Percentiles rank a stretch among this genome's conserved stretches.
These are phyloP conservation scores for Lentinula sp. DNA, from an alignment of 768 basidiomycete genomes.

Conservation along the genomic window DNA sequence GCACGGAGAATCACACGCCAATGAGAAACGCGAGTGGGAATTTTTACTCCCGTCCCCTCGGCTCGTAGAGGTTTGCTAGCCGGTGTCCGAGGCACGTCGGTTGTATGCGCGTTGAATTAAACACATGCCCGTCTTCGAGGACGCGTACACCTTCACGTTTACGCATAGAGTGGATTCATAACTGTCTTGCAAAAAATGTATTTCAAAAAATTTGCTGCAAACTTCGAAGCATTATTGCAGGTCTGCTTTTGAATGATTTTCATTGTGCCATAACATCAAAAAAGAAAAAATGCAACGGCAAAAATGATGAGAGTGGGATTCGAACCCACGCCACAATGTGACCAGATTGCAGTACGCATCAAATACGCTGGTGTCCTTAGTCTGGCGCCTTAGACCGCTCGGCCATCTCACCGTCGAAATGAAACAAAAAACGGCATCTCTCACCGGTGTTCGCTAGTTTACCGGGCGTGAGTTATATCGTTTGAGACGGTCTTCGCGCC, in stretches of 20 bases:
- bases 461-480: too few species aligned
- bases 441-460: too few species aligned
- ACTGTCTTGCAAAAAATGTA: too few species aligned
- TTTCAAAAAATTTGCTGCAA: too few species aligned
- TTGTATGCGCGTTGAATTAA: not conserved
- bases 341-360: conserved; percentile 14
- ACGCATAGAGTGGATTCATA: too few species aligned
- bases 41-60: not conserved
- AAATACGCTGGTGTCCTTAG: conserved; percentile 36
- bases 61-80: not conserved
- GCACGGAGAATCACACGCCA: not conserved
- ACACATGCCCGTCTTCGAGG: not conserved
- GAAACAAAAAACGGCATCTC: not conserved
- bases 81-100: not conserved
- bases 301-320: conserved; percentile 32
- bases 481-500: not conserved
- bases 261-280: not conserved
- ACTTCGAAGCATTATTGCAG: too few species aligned
- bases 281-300: not conserved
- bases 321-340: conserved; percentile 46
- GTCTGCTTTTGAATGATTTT: too few species aligned
- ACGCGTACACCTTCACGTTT: too few species aligned
- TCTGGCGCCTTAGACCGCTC: conserved; percentile 90
- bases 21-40: not conserved
- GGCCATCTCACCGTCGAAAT: conserved; percentile 76